A percentile compares a stretch with the other conserved stretches of the same genome.
phyloP scores from a whole-genome alignment of 768 basidiomycete species.

The Tylopilus sp. region DNA sequence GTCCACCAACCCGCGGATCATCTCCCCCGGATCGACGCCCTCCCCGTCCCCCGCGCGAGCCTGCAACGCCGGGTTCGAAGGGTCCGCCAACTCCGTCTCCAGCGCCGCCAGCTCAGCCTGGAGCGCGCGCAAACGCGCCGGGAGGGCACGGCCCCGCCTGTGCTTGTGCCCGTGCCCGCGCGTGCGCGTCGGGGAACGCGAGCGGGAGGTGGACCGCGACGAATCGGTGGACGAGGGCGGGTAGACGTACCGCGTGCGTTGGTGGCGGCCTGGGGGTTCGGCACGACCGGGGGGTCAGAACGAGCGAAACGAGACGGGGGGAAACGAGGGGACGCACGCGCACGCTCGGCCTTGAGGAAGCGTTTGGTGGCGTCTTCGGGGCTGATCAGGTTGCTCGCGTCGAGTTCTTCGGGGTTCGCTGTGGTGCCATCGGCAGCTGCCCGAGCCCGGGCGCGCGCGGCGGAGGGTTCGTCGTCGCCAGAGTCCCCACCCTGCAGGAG shows the following conservation, averaged over 20 bases:
- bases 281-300: neutral
- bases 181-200: slow-evolving; percentile 31
- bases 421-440: slow-evolving; percentile 34
- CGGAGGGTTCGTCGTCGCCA: slow-evolving; percentile 59
- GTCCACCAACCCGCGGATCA: slow-evolving; percentile 75
- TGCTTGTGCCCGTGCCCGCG: too few relatives aligned
- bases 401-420: slow-evolving; percentile 61
- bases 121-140: slow-evolving; percentile 59
- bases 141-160: too few relatives aligned
- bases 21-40: slow-evolving; percentile 66
- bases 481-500: slow-evolving; percentile 53
- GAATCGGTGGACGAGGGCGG: slow-evolving; percentile 53
- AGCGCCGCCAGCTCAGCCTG: slow-evolving; percentile 78
- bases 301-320: too few relatives aligned
- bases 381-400: slow-evolving; percentile 58
- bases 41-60: slow-evolving; percentile 50
- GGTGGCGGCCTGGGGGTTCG: slow-evolving; percentile 37
- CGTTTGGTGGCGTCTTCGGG: slow-evolving; percentile 65
- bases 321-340: slow-evolving; percentile 34
- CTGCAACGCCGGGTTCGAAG: slow-evolving; percentile 64
- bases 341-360: slow-evolving; percentile 71
- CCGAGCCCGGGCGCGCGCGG: slow-evolving; percentile 33
- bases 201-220: slow-evolving; percentile 39
- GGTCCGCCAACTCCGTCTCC: slow-evolving; percentile 80
- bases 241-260: slow-evolving; percentile 59